These are phyloP conservation scores for Claviceps monticola DNA, from an alignment of 2,329 filamentous ascomycete genomes.

Conservation along the genomic window DNA sequence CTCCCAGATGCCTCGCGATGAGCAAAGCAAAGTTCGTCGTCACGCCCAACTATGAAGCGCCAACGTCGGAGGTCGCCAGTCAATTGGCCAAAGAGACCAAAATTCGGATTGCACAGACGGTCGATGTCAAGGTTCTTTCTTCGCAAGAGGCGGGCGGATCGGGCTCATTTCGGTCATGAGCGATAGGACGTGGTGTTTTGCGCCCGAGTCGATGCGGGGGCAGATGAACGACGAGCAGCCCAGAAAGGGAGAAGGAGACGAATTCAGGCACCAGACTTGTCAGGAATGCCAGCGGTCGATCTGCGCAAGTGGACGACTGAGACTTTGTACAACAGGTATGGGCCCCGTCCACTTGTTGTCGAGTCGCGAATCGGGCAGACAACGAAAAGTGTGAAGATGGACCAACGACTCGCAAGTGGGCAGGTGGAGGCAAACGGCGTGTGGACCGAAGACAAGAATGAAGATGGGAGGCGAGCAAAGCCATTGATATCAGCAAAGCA, in stretches of 20 bases:
- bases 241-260: not conserved
- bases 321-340: too few relatives aligned
- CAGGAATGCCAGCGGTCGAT: not conserved
- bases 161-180: not conserved
- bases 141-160: not conserved
- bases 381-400: not conserved
- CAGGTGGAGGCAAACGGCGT: not conserved
- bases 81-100: not conserved
- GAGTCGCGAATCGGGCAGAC: not conserved
- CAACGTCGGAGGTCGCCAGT: not conserved
- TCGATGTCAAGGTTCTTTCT: not conserved
- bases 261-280: not conserved
- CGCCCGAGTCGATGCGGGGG: not conserved
- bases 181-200: not conserved
- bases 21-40: not conserved
- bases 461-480: not conserved
- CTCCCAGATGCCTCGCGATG: not conserved
- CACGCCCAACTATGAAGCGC: not conserved
- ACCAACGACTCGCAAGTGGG: not conserved
- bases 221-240: not conserved
- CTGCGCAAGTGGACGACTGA: not conserved
- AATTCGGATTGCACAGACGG: too few relatives aligned
- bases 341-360: not conserved
- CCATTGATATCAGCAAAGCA: not conserved
- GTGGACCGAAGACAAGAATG: not conserved